These are phyloP conservation scores for Rhexocercosporidium sp. DNA, from an alignment of 2,329 filamentous ascomycete species.

Conservation along the genomic window DNA sequence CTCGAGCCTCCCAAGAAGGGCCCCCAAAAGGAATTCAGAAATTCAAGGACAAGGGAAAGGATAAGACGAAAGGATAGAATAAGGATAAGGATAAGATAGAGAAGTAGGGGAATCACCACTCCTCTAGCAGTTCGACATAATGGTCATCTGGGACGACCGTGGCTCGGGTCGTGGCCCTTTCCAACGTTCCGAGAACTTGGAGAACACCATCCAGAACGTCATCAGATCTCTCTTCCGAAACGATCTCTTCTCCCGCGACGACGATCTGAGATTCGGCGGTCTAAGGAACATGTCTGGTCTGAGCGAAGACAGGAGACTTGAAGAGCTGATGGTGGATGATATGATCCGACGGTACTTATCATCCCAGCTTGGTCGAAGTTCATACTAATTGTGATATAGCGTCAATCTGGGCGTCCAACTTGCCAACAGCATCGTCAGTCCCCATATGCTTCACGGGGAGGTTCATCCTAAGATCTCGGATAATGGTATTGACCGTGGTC, in stretches of 20 bases:
- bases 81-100: no score
- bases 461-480: constrained; percentile 33
- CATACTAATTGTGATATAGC: constrained; percentile 14
- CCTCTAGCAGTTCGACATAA: neutral
- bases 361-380: no score
- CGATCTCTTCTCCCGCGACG: constrained; percentile 18
- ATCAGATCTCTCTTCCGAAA: constrained; percentile 8
- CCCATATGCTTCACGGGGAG: constrained; percentile 26
- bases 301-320: neutral
- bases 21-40: no score
- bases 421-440: constrained; percentile 27
- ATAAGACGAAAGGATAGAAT: no score
- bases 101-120: no score
- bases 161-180: neutral
- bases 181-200: constrained; percentile 10
- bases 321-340: constrained; percentile 17
- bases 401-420: constrained; percentile 32
- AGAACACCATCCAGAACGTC: constrained; percentile 13
- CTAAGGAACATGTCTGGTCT: constrained; percentile 4
- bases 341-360: constrained; percentile 21
- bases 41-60: no score
- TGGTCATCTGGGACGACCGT: constrained; percentile 1
- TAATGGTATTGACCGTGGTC: constrained; percentile 19
- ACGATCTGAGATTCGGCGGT: neutral
- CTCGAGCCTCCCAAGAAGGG: no score